Conservation (phyloP, 2,329 filamentous ascomycete genomes). For the Aspergillus sp. region DNA sequence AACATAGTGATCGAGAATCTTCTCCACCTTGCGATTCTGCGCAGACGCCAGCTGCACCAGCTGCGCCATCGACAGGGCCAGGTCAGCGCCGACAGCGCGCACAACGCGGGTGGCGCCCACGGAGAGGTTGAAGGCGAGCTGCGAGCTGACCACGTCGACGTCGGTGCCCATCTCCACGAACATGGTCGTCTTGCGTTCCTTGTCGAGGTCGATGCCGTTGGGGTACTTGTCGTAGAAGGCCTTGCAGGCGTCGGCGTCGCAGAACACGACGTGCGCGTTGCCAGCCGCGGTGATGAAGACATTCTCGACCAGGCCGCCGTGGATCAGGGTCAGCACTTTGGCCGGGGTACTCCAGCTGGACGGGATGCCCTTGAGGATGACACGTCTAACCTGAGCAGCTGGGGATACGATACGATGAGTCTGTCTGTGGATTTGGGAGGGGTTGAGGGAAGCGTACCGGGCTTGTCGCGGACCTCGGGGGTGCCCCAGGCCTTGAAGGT, state of each 20-base stretch:
- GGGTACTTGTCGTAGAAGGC: slow-evolving; percentile 35
- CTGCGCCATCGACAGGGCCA: slow-evolving; percentile 36
- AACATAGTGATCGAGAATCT: slow-evolving; percentile 43
- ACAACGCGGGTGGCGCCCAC: slow-evolving; percentile 47
- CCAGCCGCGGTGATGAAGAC: slow-evolving; percentile 22
- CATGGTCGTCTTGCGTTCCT: slow-evolving; percentile 29
- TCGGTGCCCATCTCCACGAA: slow-evolving; percentile 39
- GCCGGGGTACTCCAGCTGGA: slow-evolving; percentile 24
- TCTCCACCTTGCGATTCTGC: slow-evolving; percentile 45
- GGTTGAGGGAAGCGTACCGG: slow-evolving; percentile 18
- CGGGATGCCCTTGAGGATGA: slow-evolving; percentile 40
- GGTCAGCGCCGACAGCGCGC: slow-evolving; percentile 42
- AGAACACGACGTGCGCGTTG: slow-evolving; percentile 37
- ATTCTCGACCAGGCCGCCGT: slow-evolving; percentile 39
- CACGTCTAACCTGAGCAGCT: slow-evolving; percentile 28
- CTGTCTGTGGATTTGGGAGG: background rate
- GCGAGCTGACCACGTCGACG: slow-evolving; percentile 41
- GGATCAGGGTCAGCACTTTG: slow-evolving; percentile 37
- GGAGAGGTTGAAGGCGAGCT: slow-evolving; percentile 41
- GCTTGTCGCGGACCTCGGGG: slow-evolving; percentile 23
- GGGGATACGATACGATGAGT: too few species aligned
- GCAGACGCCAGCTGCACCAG: slow-evolving; percentile 40
- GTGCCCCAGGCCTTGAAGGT: slow-evolving; percentile 34
- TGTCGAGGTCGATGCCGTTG: slow-evolving; percentile 37
- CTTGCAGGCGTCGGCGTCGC: slow-evolving; percentile 32